Evolutionary conservation across 345 rosid species (phyloP), one percentile per base, ranked within the genome.

Genomic region (Arabis alpina): DNA sequence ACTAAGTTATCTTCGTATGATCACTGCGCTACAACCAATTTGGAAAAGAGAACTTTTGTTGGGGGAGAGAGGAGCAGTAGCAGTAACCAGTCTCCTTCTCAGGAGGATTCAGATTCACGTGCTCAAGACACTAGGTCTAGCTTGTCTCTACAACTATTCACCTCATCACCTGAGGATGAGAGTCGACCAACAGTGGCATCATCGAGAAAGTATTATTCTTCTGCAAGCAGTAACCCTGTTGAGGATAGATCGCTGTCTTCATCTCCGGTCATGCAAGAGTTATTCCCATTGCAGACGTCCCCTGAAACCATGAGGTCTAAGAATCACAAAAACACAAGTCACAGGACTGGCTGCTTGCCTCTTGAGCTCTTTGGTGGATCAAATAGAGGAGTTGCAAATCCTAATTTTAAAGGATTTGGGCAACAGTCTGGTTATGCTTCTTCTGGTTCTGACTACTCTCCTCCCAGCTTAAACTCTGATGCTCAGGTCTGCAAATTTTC

Each of bases 391-490:
- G 61, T 67, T 9, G 80, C 75, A 34, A 81, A 77, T 66, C 51
- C 82, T 73, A 78, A 79, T 50, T 77, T 75, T 72, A 89, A 83
- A 78, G 84, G 74, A 64, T 81, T 77, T 4, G 80, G 83, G 16
- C 80, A 83, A 80, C 96, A 82, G 62, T 77, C 82, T 62, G 96
- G 92, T 64, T 89, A 86, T 65, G 88, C 92, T 16, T 89, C 96
- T 54, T 89, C 98, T 61, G 98, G 98, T 50, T 92, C 98, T 19
- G 98, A 92, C 70, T 90, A 80, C 77, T 92, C 96, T 50, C 91
- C 92, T 55, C 82, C 92, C 50, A 88, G 89, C 78, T 79, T 81
- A 79, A 86, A 82, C 75, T 85, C 94, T 66, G 97, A 86, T 82
- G 66, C 86, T 79, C 91, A 85, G 93, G 98, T 92, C 78, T 44